Conservation (phyloP, 2,329 filamentous ascomycete species). For the Hymenoscyphus fructigenus region DNA sequence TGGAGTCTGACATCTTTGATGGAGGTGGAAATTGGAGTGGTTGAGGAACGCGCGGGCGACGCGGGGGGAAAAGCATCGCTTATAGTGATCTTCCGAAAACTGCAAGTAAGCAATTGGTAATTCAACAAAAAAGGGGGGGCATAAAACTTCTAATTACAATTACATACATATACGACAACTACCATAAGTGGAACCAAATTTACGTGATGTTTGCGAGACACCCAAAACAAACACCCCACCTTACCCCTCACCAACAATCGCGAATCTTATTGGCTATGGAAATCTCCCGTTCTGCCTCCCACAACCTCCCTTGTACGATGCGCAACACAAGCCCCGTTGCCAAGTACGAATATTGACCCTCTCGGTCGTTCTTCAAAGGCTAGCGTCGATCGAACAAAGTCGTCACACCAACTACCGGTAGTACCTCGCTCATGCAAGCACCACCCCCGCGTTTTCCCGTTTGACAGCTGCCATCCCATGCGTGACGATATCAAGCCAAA, state of each 20-base stretch:
- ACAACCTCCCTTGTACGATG: not conserved
- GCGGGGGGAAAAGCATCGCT: too few relatives aligned
- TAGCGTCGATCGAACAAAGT: not conserved
- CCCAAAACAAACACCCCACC: not conserved
- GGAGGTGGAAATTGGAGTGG: not conserved
- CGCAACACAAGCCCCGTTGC: not conserved
- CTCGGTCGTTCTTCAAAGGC: not conserved
- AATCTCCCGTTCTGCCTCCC: not conserved
- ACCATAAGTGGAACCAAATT: too few relatives aligned
- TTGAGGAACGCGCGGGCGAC: not conserved
- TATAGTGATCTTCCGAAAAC: too few relatives aligned
- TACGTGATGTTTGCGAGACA: not conserved
- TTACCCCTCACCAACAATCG: not conserved
- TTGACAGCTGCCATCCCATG: not conserved
- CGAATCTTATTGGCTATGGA: not conserved
- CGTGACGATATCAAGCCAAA: too few relatives aligned
- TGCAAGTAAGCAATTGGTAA: too few relatives aligned
- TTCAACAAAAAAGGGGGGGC: too few relatives aligned
- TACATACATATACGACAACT: too few relatives aligned
- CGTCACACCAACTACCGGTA: not conserved
- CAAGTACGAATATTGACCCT: not conserved
- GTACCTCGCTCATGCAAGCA: not conserved
- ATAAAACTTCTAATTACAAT: too few relatives aligned
- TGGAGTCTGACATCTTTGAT: constrained; percentile 6
- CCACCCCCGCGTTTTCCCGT: not conserved